Evolutionary conservation across 306 rosid species (phyloP).

Genomic region (Glycine soja): DNA sequence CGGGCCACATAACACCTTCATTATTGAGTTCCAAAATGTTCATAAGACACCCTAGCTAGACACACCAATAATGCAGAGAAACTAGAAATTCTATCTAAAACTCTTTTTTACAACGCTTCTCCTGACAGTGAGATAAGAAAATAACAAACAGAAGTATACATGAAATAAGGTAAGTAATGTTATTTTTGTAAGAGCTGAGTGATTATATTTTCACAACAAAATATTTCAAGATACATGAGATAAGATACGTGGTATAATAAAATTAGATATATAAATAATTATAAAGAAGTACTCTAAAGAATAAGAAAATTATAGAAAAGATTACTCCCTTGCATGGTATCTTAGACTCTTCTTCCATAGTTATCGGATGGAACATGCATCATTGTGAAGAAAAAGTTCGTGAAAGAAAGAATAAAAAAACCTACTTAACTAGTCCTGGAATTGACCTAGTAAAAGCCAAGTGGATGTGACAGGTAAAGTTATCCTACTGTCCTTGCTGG

Average conservation of each 20-base stretch:
- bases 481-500: constrained; percentile 21
- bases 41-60: neutral
- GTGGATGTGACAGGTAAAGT: constrained; percentile 25
- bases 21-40: constrained; percentile 32
- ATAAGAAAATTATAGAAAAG: neutral
- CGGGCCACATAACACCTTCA: constrained; percentile 43
- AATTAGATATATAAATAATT: too few relatives aligned
- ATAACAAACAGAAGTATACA: neutral
- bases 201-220: too few relatives aligned
- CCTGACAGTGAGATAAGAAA: neutral
- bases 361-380: constrained; percentile 33
- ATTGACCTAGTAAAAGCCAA: constrained; percentile 43
- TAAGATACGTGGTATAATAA: too few relatives aligned
- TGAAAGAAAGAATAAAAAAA: constrained; percentile 29
- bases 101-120: neutral
- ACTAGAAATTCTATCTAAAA: neutral
- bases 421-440: constrained; percentile 10
- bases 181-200: too few relatives aligned
- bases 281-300: too few relatives aligned
- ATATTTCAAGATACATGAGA: too few relatives aligned
- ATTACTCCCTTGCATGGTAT: constrained; percentile 23
- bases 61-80: constrained; percentile 42
- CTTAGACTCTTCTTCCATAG: constrained; percentile 19
- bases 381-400: constrained; percentile 15
- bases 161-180: too few relatives aligned